These are phyloP conservation scores for Sequoia sempervirens DNA, from an alignment of 75 land plant genomes.

Conservation along the genomic window DNA sequence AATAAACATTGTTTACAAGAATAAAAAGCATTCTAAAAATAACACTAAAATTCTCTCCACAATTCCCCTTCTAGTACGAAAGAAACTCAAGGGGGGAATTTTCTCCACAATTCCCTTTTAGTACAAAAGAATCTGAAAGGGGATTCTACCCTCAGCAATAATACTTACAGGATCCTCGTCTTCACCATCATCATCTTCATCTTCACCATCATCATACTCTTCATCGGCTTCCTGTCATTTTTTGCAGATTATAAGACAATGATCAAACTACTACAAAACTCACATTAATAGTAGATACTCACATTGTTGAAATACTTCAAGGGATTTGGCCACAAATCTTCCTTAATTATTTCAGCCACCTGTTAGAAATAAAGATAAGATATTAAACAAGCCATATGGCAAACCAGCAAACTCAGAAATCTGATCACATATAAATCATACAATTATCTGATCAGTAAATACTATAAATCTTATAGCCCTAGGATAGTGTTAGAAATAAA, in stretches of 20 bases:
- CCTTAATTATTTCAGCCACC: slow-evolving; percentile 93
- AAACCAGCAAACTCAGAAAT: neutral
- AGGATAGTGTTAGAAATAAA: slow-evolving; percentile 17
- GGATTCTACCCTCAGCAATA: slow-evolving; percentile 2
- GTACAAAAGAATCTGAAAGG: neutral
- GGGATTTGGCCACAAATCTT: slow-evolving; percentile 96
- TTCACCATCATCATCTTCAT: slow-evolving; percentile 53
- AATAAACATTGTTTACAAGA: neutral
- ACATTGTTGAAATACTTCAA: slow-evolving; percentile 91
- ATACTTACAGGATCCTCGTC: slow-evolving; percentile 37
- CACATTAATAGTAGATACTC: slow-evolving; percentile 9
- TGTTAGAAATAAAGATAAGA: slow-evolving; percentile 20
- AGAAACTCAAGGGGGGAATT: neutral
- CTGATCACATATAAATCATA: neutral
- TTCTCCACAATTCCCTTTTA: too few relatives aligned
- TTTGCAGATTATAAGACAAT: neutral
- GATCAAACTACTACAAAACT: neutral
- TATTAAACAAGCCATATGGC: neutral
- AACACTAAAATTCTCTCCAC: neutral
- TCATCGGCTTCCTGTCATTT: slow-evolving; percentile 55
- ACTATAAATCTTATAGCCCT: too few relatives aligned
- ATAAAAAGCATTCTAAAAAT: neutral
- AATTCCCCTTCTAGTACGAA: neutral
- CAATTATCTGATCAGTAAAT: neutral
- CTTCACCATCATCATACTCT: slow-evolving; percentile 56